Conservation (phyloP, 805 yeast species). For the Pichia membranifaciens region DNA sequence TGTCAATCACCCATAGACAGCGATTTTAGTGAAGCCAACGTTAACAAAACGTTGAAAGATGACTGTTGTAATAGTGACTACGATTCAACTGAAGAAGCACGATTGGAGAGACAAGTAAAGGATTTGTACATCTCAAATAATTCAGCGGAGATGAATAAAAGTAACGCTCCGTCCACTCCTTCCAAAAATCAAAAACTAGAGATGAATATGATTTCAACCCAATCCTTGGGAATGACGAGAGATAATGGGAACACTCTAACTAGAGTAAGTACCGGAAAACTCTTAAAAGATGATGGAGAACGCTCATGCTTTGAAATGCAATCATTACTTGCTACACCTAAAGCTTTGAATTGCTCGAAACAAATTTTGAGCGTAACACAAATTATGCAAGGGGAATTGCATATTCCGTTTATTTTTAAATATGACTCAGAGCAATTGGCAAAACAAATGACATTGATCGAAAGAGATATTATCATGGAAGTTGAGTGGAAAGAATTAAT, state of each 20-base stretch:
- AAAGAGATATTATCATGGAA: constrained; percentile 74
- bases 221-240: constrained; percentile 1
- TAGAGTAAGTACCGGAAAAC: constrained; percentile 11
- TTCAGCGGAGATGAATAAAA: constrained; percentile 16
- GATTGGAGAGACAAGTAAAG: constrained; percentile 29
- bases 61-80: constrained; percentile 17
- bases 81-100: constrained; percentile 25
- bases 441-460: constrained; percentile 78
- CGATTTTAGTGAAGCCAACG: neutral
- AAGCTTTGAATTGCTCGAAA: constrained; percentile 14
- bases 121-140: constrained; percentile 28
- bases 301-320: constrained; percentile 26
- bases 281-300: constrained; percentile 14
- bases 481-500: constrained; percentile 89
- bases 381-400: constrained; percentile 44
- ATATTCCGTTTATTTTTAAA: constrained; percentile 77
- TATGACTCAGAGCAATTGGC: constrained; percentile 64
- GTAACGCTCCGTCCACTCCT: constrained; percentile 7
- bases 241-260: constrained; percentile 11
- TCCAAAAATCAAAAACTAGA: constrained; percentile 6
- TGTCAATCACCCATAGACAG: constrained; percentile 13
- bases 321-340: constrained; percentile 27
- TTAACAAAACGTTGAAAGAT: neutral
- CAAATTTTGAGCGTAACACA: constrained; percentile 31
- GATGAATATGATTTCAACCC: constrained; percentile 12